Evolutionary conservation across 1,284 basidiomycete species (phyloP).

Genomic region (Naganishia liquefaciens): DNA sequence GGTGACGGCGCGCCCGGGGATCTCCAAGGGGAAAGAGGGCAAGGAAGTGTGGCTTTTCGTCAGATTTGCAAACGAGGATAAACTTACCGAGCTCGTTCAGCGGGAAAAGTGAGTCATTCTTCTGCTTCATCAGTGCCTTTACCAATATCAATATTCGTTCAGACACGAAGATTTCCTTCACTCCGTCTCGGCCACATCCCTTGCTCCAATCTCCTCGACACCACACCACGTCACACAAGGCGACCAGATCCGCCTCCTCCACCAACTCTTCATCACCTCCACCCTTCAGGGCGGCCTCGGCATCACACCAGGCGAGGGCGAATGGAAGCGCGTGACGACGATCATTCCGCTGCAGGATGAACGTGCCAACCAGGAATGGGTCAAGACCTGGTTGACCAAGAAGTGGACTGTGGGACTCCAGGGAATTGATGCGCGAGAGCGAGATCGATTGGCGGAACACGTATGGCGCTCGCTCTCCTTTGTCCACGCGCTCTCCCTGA

Average conservation of each 20-base stretch:
- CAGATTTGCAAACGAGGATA: constrained; percentile 62
- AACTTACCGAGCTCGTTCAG: constrained; percentile 67
- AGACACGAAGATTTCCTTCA: constrained; percentile 50
- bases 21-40: constrained; percentile 52
- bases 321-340: constrained; percentile 76
- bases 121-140: constrained; percentile 8
- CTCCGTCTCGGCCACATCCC: constrained; percentile 63
- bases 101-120: constrained; percentile 67
- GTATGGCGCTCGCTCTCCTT: constrained; percentile 47
- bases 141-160: constrained; percentile 33
- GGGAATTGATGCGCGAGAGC: constrained; percentile 56
- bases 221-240: constrained; percentile 61
- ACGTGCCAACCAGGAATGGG: constrained; percentile 66
- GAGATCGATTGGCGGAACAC: constrained; percentile 58
- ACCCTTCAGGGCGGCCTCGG: constrained; percentile 73
- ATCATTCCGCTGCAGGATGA: constrained; percentile 82
- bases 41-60: constrained; percentile 80
- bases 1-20: constrained; percentile 41
- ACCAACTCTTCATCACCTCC: constrained; percentile 71
- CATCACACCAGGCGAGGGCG: constrained; percentile 66
- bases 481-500: neutral
- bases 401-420: constrained; percentile 61
- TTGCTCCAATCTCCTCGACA: constrained; percentile 59
- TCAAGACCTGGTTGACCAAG: constrained; percentile 64
- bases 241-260: constrained; percentile 75